These are phyloP conservation scores for Aspergillus aculeatus DNA, from an alignment of 2,329 filamentous ascomycete species.

Conservation along the genomic window DNA sequence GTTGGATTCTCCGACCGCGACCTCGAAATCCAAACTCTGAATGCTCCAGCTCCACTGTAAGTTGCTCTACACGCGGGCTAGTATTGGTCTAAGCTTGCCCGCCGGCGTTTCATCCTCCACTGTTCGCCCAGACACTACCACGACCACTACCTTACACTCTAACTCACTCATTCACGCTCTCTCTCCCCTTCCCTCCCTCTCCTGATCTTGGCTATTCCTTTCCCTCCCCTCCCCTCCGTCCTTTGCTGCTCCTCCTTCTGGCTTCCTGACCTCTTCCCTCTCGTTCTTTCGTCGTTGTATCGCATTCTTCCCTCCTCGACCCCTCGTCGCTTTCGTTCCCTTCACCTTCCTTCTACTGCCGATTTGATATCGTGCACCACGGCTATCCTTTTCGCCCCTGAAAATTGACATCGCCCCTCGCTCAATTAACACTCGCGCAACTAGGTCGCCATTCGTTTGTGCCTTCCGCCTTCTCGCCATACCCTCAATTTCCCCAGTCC, in stretches of 20 bases:
- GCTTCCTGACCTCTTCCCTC: neutral
- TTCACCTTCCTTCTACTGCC: constrained; percentile 10
- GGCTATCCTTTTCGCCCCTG: constrained; percentile 17
- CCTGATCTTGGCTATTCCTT: constrained; percentile 8
- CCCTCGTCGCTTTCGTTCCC: neutral
- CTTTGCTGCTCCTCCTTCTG: constrained; percentile 7
- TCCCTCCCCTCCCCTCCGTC: neutral
- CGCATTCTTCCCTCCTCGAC: neutral
- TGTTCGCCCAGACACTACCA: constrained; percentile 10
- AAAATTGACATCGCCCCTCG: constrained; percentile 3
- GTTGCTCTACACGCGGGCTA: neutral
- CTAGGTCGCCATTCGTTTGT: constrained; percentile 19
- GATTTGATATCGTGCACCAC: constrained; percentile 26
- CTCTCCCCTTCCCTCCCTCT: constrained; percentile 7
- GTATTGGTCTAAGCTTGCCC: constrained; percentile 12
- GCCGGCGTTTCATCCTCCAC: constrained; percentile 22
- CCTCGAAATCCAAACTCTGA: constrained; percentile 3
- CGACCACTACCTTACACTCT: too few species aligned
- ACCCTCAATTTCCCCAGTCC: constrained; percentile 3
- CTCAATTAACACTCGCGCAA: constrained; percentile 15
- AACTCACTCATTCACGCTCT: too few species aligned
- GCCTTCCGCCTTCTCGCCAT: neutral
- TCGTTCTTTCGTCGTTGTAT: neutral
- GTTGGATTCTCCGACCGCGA: neutral
- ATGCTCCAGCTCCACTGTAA: constrained; percentile 1